Evolutionary conservation across 2,329 filamentous ascomycete species (phyloP).

Genomic region (Ceratocystis smalleyi): DNA sequence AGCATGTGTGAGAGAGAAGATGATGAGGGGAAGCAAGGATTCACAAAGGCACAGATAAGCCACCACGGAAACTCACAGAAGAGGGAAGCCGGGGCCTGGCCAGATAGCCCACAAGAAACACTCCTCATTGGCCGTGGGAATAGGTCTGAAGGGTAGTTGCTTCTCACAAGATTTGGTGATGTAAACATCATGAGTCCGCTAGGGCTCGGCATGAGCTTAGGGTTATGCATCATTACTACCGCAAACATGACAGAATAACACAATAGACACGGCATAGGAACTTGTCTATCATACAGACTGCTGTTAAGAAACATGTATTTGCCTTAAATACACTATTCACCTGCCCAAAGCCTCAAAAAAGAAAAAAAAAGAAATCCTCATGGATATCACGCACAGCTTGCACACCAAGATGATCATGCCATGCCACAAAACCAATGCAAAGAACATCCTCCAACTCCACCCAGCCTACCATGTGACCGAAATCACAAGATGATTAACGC

Average conservation of each 20-base stretch:
- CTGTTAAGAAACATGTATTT: neutral
- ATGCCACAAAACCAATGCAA: neutral
- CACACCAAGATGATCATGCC: conserved; percentile 4
- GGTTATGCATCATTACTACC: neutral
- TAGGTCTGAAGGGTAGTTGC: neutral
- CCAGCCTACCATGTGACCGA: neutral
- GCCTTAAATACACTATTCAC: neutral
- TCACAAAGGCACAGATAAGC: neutral
- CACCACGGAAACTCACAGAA: neutral
- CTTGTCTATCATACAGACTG: neutral
- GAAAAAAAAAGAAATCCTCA: neutral
- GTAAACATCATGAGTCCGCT: neutral
- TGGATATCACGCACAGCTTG: neutral
- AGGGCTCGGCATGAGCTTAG: neutral
- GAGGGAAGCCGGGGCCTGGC: neutral
- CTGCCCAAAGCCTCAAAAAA: neutral
- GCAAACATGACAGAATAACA: neutral
- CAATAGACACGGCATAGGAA: neutral
- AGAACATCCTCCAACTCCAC: neutral
- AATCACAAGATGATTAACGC: neutral
- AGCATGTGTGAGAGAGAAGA: neutral
- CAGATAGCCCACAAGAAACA: neutral
- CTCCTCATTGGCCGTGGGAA: neutral
- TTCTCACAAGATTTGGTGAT: neutral
- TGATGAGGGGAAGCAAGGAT: neutral